A percentile compares a stretch with the other conserved stretches of the same genome.
Evolutionary conservation across 2,329 filamentous ascomycete genomes (phyloP).

Genomic region (Fusarium sp.): DNA sequence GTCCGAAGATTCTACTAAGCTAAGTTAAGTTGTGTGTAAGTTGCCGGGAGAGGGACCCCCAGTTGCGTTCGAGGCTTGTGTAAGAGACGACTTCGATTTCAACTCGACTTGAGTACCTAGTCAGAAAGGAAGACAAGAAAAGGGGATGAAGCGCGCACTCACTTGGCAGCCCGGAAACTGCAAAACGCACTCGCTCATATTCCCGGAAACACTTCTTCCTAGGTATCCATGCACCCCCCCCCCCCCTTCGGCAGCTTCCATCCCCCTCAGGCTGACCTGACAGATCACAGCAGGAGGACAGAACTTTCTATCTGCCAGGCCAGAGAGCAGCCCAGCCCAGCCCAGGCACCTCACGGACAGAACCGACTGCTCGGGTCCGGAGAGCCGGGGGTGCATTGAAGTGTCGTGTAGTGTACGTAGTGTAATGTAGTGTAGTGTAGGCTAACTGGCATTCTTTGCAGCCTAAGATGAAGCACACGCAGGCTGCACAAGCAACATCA

Average conservation of each 20-base stretch:
- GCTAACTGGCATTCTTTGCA: neutral
- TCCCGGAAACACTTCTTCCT: neutral
- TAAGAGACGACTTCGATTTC: neutral
- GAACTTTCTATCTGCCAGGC: neutral
- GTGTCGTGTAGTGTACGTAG: neutral
- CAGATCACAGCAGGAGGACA: neutral
- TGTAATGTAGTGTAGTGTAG: neutral
- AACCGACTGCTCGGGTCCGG: conserved; percentile 43
- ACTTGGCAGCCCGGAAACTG: neutral
- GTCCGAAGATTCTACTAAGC: conserved; percentile 9
- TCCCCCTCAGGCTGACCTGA: neutral
- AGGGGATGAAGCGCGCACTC: neutral
- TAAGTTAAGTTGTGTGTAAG: conserved; percentile 19
- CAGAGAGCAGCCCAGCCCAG: conserved; percentile 17
- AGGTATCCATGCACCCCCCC: neutral
- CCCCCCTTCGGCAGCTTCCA: neutral
- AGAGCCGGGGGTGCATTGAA: conserved; percentile 19
- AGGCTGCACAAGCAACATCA: neutral
- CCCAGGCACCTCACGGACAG: conserved; percentile 6
- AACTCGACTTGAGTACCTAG: conserved; percentile 5
- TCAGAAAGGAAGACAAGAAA: neutral
- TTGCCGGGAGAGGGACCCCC: conserved; percentile 23
- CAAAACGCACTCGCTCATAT: neutral
- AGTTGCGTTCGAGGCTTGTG: conserved; percentile 8
- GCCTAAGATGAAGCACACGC: neutral